Evolutionary conservation across 2,329 filamentous ascomycete genomes (phyloP).

Genomic region (Aureobasidium lini): DNA sequence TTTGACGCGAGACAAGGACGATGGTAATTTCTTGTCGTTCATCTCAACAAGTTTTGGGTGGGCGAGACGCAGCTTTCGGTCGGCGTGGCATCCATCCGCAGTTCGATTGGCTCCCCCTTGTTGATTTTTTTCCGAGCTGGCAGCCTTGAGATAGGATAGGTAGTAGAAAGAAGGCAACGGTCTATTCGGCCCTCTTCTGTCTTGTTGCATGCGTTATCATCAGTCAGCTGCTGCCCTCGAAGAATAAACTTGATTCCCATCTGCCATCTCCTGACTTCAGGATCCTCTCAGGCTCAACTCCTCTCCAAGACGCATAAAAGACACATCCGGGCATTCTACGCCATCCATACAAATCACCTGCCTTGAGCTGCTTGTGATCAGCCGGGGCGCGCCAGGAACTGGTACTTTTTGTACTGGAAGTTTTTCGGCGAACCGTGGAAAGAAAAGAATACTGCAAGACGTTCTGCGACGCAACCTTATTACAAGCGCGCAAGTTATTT

Average conservation of each 20-base stretch:
- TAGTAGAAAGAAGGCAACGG: not conserved
- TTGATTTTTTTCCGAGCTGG: not conserved
- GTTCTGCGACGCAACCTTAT: slow-evolving; percentile 5
- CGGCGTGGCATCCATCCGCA: slow-evolving; percentile 8
- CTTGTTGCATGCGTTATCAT: slow-evolving; percentile 2
- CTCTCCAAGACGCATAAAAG: not conserved
- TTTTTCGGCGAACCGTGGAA: slow-evolving; percentile 1
- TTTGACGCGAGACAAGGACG: not conserved
- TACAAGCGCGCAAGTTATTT: slow-evolving; percentile 10
- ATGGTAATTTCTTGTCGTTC: not conserved
- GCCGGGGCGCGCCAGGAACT: slow-evolving; percentile 5
- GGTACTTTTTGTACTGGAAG: slow-evolving; percentile 2
- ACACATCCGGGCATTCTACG: not conserved
- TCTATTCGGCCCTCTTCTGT: slow-evolving; percentile 8
- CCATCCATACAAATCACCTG: not conserved
- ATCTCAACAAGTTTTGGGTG: slow-evolving; percentile 12
- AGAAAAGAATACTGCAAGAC: not conserved
- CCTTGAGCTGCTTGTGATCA: not conserved
- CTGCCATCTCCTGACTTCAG: not conserved
- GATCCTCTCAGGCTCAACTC: not conserved
- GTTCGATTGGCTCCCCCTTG: slow-evolving; percentile 10
- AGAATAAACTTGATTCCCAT: not conserved
- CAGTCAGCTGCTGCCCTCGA: slow-evolving; percentile 3
- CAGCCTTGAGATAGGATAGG: slow-evolving; percentile 2
- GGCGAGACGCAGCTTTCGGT: slow-evolving; percentile 1